Evolutionary conservation across 163 green algal genomes (phyloP), one percentile per base, ranked within the genome.

Genomic region (Chlamydomonas reinhardtii): DNA sequence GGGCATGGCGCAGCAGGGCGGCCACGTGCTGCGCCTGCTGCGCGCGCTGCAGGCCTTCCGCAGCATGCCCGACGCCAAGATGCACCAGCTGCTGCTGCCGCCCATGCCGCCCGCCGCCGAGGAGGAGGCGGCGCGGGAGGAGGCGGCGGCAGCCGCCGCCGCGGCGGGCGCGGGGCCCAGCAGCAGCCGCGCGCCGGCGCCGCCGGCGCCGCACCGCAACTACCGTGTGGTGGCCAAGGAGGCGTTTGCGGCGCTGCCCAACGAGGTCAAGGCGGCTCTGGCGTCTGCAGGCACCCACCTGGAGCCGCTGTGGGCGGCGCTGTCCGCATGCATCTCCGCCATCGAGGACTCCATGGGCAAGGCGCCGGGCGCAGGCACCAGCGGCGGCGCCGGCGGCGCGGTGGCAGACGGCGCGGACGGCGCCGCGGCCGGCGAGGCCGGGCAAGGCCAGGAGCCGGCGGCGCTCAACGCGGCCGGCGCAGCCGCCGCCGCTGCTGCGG

Each of bases 11-110:
- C 76, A 24, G 31, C 86, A 92, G 52, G 90, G 94, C 29, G 84
- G 79, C 12, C 86, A 92, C 56, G 81, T 96, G 34, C 90, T 97
- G 86, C 90, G 95, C 39, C 89, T 97, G 69, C 90, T 97, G 76
- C 90, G 96, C 71, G 88, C 88, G 27, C 86, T 97, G 69, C 85
- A 93, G 75, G 83, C 83, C 27, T 94, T 96, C 65, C 76, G 88
- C 43, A 22, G 35, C 12, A 75, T 91, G 69, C 59, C 82, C 19
- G 85, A 80, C 39, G 43, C 76, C 52, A 83, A 69, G 65, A 83
- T 66, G 85, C 76, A 88, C 76, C 19, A 78, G 56, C 73, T 65
- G 72, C 74, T 78, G 72, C 75, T 82, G 74, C 62, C 62, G 56
- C 37, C 39, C 27, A 65, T 83, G 56, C 66, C 73, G 5, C 77